phyloP scores from a whole-genome alignment of 2,329 filamentous ascomycete genomes.

The Trichothecium sympodiale region DNA sequence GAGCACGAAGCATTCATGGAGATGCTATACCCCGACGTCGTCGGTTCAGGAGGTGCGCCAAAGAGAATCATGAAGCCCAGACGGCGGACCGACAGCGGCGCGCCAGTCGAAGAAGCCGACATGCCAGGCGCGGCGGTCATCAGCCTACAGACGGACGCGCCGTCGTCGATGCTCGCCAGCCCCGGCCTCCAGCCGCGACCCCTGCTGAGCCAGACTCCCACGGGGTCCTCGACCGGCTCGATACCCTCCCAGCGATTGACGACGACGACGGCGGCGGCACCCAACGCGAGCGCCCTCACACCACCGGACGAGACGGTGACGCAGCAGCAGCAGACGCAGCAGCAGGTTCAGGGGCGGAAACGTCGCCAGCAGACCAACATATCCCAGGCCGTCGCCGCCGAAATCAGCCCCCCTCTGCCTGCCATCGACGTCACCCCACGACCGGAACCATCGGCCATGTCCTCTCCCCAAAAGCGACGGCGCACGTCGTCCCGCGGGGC shows the following conservation, averaged over 20 bases:
- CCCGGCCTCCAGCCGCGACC: slow-evolving; percentile 13
- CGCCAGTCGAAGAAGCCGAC: slow-evolving; percentile 33
- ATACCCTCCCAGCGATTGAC: slow-evolving; percentile 14
- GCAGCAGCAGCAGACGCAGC: not conserved
- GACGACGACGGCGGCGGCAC: slow-evolving; percentile 7
- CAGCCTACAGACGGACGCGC: slow-evolving; percentile 27
- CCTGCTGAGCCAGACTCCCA: slow-evolving; percentile 17
- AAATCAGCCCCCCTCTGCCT: not conserved
- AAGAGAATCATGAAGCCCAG: slow-evolving; percentile 47
- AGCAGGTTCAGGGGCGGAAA: slow-evolving; percentile 17
- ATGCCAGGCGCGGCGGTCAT: slow-evolving; percentile 36
- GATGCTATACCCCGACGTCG: slow-evolving; percentile 47
- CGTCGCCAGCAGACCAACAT: slow-evolving; percentile 18
- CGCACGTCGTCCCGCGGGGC: slow-evolving; percentile 17
- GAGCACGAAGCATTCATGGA: slow-evolving; percentile 52
- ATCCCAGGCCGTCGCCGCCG: slow-evolving; percentile 4
- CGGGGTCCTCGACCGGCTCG: slow-evolving; percentile 12
- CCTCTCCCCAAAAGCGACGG: slow-evolving; percentile 20
- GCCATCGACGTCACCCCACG: slow-evolving; percentile 3
- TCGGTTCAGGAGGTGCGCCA: slow-evolving; percentile 47
- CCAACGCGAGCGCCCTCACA: slow-evolving; percentile 36
- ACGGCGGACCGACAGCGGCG: slow-evolving; percentile 31
- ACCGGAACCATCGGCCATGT: not conserved
- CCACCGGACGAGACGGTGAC: slow-evolving; percentile 37
- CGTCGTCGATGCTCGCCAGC: slow-evolving; percentile 13